A percentile compares a stretch with the other conserved stretches of the same genome.
phyloP scores from a whole-genome alignment of 345 rosid genomes.

The Trapa bicornis region DNA sequence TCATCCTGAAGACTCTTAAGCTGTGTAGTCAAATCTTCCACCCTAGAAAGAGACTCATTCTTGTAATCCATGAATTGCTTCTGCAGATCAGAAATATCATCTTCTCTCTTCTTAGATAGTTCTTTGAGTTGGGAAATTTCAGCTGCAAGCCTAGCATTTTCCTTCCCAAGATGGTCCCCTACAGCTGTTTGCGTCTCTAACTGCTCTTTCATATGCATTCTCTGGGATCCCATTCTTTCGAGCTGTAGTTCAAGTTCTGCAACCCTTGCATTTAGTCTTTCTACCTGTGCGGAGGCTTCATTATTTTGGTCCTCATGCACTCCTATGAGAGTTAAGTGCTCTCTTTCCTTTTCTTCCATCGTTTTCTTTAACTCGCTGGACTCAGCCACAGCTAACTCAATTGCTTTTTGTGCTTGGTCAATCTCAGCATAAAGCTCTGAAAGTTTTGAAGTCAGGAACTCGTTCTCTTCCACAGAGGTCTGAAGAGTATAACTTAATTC shows the following conservation, averaged over 20 bases:
- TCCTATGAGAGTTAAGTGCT: conserved; percentile 32
- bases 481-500: conserved; percentile 29
- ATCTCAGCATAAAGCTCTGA: conserved; percentile 42
- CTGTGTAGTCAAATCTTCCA: conserved; percentile 44
- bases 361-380: conserved; percentile 34
- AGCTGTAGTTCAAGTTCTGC: conserved; percentile 38
- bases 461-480: conserved; percentile 38
- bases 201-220: conserved; percentile 32
- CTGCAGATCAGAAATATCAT: conserved; percentile 32
- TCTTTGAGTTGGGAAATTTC: conserved; percentile 37
- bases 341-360: conserved; percentile 42
- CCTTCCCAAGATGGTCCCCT: conserved; percentile 32
- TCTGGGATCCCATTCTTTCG: conserved; percentile 24
- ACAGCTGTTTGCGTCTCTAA: conserved; percentile 32
- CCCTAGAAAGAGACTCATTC: conserved; percentile 38
- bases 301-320: conserved; percentile 37
- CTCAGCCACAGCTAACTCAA: conserved; percentile 30
- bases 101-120: conserved; percentile 29
- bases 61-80: conserved; percentile 45
- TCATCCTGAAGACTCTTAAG: conserved; percentile 27
- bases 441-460: conserved; percentile 35
- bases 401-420: conserved; percentile 28
- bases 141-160: not conserved
- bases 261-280: conserved; percentile 27
- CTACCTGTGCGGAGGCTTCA: conserved; percentile 33